These are phyloP conservation scores for Colletotrichum australisinense DNA, from an alignment of 2,329 filamentous ascomycete genomes.

Conservation along the genomic window DNA sequence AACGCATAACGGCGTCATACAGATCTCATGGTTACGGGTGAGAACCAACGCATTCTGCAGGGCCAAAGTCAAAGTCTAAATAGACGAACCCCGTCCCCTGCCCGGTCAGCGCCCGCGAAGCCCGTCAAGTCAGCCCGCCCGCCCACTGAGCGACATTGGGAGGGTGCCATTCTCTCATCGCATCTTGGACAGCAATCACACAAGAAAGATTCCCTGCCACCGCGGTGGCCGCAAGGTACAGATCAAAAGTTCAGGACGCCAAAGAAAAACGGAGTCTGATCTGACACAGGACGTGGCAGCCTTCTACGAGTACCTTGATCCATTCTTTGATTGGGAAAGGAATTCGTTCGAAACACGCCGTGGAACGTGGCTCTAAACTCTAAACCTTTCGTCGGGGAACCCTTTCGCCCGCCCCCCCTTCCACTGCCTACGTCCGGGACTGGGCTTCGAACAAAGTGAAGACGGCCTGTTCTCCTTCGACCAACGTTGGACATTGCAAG, in stretches of 20 bases:
- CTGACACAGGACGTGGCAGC: slow-evolving; percentile 5
- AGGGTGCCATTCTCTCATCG: background rate
- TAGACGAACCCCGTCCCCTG: background rate
- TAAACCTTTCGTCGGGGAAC: slow-evolving; percentile 7
- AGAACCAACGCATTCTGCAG: slow-evolving; percentile 7
- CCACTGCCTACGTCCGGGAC: background rate
- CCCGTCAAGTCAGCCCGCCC: background rate
- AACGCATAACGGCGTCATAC: slow-evolving; percentile 27
- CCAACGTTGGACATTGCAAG: background rate
- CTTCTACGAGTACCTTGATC: background rate
- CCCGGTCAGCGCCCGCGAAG: background rate
- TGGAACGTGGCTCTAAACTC: slow-evolving; percentile 33
- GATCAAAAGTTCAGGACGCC: background rate
- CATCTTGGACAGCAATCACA: background rate
- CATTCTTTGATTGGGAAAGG: slow-evolving; percentile 19
- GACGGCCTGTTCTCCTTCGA: background rate
- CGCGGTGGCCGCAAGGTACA: slow-evolving; percentile 20
- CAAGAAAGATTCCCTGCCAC: background rate
- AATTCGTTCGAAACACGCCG: slow-evolving; percentile 32
- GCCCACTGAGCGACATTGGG: background rate
- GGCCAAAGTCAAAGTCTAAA: slow-evolving; percentile 16
- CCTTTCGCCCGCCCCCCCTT: background rate
- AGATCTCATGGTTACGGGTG: slow-evolving; percentile 19
- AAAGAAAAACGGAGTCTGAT: background rate
- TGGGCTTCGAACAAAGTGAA: slow-evolving; percentile 10